These are phyloP conservation scores for Jackrogersella minutella DNA, from an alignment of 495 filamentous ascomycete genomes.

Conservation along the genomic window DNA sequence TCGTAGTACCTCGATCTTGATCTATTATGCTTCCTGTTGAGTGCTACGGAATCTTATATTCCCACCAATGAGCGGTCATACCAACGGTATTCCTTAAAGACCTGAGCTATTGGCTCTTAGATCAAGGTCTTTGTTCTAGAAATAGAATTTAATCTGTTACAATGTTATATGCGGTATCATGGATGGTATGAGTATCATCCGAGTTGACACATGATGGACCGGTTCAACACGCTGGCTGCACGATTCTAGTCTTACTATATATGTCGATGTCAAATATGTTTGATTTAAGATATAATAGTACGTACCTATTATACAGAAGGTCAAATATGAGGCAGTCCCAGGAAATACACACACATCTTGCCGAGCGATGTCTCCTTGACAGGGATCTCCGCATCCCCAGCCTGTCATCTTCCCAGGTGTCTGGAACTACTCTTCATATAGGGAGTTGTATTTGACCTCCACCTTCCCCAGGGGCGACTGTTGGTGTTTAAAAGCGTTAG, in stretches of 20 bases:
- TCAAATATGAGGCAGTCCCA: too few species aligned
- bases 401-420: constrained; percentile 27
- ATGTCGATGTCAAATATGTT: too few species aligned
- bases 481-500: neutral
- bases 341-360: constrained; percentile 15
- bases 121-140: too few species aligned
- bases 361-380: constrained; percentile 20
- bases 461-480: constrained; percentile 1
- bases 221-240: too few species aligned
- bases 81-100: neutral
- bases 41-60: constrained; percentile 12
- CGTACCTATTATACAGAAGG: too few species aligned
- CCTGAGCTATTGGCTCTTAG: neutral
- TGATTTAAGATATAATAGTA: neutral
- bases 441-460: constrained; percentile 15
- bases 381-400: constrained; percentile 36
- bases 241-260: too few species aligned
- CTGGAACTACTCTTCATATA: constrained; percentile 29
- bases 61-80: constrained; percentile 26
- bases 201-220: too few species aligned
- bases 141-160: too few species aligned
- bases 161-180: too few species aligned
- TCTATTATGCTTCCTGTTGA: neutral
- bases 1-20: neutral
- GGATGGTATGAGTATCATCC: too few species aligned